Evolutionary conservation across 1,139 yeast species (phyloP).

Genomic region (Pichia sp.): DNA sequence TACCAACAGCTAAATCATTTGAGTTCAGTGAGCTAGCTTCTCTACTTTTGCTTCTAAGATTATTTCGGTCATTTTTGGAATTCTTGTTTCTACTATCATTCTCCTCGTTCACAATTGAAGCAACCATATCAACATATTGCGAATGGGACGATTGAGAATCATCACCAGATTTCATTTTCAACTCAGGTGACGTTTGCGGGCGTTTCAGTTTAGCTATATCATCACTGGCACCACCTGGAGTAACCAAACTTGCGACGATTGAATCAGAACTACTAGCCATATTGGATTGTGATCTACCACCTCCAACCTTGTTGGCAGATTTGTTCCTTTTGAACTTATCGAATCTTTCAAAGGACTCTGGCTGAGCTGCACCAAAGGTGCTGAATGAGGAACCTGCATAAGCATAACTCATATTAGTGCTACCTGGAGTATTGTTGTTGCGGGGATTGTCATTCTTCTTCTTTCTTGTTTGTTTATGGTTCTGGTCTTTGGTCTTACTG

Average conservation of each 20-base stretch:
- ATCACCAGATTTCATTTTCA: not conserved
- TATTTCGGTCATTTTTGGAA: not conserved
- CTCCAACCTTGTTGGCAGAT: not conserved
- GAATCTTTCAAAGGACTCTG: slow-evolving; percentile 14
- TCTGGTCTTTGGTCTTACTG: not conserved
- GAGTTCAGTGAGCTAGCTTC: not conserved
- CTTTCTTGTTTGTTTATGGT: slow-evolving; percentile 1
- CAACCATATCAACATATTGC: slow-evolving; percentile 32
- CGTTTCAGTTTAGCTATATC: not conserved
- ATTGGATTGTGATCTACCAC: slow-evolving; percentile 9
- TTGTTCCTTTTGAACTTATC: slow-evolving; percentile 11
- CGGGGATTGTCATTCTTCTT: not conserved
- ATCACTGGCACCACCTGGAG: not conserved
- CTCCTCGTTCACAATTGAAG: slow-evolving; percentile 31
- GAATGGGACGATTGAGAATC: slow-evolving; percentile 4
- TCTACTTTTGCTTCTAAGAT: not conserved
- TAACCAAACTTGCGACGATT: not conserved
- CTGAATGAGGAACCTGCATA: slow-evolving; percentile 21
- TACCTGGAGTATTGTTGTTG: not conserved
- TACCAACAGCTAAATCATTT: slow-evolving; percentile 7
- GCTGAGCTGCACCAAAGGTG: slow-evolving; percentile 13
- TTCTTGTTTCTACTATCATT: not conserved
- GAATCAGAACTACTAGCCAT: not conserved
- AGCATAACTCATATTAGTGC: not conserved
- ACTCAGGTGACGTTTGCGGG: slow-evolving; percentile 7